phyloP scores from a whole-genome alignment of 1,284 basidiomycete species.

The Pterulicium gracile region DNA sequence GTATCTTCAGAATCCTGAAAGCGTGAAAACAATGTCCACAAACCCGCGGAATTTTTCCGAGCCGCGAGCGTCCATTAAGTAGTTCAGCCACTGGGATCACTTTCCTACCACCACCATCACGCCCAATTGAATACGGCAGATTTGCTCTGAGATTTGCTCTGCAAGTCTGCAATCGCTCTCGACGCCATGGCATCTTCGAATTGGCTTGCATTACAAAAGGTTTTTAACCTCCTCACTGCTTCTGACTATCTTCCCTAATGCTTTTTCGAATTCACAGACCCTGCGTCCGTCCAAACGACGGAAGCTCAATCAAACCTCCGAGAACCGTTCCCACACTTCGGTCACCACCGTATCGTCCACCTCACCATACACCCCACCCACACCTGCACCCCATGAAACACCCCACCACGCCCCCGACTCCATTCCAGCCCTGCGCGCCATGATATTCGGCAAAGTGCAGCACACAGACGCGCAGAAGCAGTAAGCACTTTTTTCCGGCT shows the following conservation, averaged over 20 bases:
- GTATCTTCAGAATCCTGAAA: no score
- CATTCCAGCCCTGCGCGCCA: conserved; percentile 30
- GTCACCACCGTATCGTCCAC: no score
- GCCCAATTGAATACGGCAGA: neutral
- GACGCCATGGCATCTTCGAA: conserved; percentile 29
- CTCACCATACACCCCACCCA: neutral
- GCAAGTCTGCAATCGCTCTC: neutral
- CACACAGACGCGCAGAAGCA: conserved; percentile 29
- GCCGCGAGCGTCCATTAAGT: no score
- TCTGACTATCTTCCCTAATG: neutral
- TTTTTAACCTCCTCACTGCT: conserved; percentile 13
- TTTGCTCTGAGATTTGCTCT: neutral
- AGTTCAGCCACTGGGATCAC: no score
- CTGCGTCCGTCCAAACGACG: neutral
- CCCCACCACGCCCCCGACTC: conserved; percentile 26
- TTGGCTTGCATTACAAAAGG: conserved; percentile 40
- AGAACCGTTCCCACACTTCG: neutral
- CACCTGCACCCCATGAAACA: conserved; percentile 1
- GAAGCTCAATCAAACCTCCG: neutral
- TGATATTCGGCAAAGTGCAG: conserved; percentile 38
- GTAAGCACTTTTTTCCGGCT: conserved; percentile 25
- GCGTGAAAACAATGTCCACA: no score
- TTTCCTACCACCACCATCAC: no score
- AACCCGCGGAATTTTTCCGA: no score
- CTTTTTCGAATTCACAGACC: neutral